Base-by-base conservation (phyloP, 2,329 filamentous ascomycete species). In the Teratosphaeria nubilosa region DNA sequence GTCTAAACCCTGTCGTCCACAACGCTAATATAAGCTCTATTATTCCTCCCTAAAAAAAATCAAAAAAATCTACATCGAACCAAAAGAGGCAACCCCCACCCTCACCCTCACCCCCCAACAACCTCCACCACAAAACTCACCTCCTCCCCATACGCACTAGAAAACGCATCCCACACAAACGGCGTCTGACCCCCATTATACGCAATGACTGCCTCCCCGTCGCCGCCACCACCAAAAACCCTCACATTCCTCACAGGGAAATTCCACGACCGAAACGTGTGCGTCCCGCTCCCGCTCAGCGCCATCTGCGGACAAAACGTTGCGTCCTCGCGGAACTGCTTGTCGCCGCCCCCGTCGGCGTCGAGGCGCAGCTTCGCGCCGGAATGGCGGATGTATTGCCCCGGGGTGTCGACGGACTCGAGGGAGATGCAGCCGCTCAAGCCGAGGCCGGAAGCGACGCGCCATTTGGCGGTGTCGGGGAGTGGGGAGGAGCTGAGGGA, bases 391-490 rank as follows among this genome's bases (percentile, higher is more conserved):
- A 86, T 73, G 66, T 76, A 86, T 71, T 78, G 82, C 2, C 83
- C 83, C 1, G 83, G 72, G 0, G 78, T 78, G 60, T 85, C 82
- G 11, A 68, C 70, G 0, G 82, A 82, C 70, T 86, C 83, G 61
- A 86, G 86, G 0, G 83, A 86, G 66, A 76, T 76, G 70, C 84
- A 86, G 27, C 57, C 81, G 60, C 74, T 77, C 68, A 82, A 81
- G 10, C 70, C 80, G 1, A 86, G 78, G 9, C 82, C 83, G 0
- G 78, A 66, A 59, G 75, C 77, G 24, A 82, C 79, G 0, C 73
- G 79, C 76, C 77, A 83, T 66, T 74, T 83, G 20, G 80, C 77
- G 27, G 27, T 30, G 27, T 4, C 58, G 77, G 73, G 58, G 77
- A 70, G 59, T 83, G 79, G 55, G 83, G 76, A 0, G 74, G 63